Conservation (phyloP, 129 eudicot genomes). For the Heracleum sosnowskyi region DNA sequence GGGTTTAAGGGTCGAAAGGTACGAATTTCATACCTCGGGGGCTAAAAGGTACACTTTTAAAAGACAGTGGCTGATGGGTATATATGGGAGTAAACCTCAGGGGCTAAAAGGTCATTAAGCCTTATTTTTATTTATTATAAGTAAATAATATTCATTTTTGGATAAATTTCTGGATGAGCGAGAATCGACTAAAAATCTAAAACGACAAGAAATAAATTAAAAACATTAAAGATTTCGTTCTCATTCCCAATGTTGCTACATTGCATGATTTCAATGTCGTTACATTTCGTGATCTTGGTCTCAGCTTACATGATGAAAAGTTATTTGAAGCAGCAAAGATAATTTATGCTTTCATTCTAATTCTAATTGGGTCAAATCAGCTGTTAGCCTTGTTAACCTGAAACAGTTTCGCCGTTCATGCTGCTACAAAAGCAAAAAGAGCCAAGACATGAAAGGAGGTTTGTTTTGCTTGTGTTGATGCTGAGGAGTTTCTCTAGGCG, state of each 20-base stretch:
- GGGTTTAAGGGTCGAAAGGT: too few species aligned
- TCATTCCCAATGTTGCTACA: constrained; percentile 66
- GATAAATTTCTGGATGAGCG: too few species aligned
- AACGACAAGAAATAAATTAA: too few species aligned
- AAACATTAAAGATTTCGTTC: constrained; percentile 55
- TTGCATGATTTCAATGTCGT: constrained; percentile 27
- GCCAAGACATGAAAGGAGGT: constrained; percentile 67
- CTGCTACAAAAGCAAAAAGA: constrained; percentile 66
- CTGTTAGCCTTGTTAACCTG: constrained; percentile 44
- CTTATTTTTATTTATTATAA: too few species aligned
- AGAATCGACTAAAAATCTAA: too few species aligned
- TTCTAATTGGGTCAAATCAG: constrained; percentile 60
- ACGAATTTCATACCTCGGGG: too few species aligned
- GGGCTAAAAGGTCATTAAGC: too few species aligned
- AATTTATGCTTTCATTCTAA: constrained; percentile 42
- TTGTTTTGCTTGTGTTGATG: constrained; percentile 69
- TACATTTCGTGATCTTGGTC: constrained; percentile 18
- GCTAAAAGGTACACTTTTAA: too few species aligned
- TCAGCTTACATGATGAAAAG: constrained; percentile 48
- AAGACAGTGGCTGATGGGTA: too few species aligned
- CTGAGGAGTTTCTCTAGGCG: constrained; percentile 62
- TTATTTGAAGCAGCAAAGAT: constrained; percentile 64
- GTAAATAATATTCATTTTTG: too few species aligned
- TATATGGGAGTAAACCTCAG: too few species aligned
- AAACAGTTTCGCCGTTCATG: constrained; percentile 68